phyloP scores from a whole-genome alignment of 23 red algal genomes.

The Gracilariopsis chorda region DNA sequence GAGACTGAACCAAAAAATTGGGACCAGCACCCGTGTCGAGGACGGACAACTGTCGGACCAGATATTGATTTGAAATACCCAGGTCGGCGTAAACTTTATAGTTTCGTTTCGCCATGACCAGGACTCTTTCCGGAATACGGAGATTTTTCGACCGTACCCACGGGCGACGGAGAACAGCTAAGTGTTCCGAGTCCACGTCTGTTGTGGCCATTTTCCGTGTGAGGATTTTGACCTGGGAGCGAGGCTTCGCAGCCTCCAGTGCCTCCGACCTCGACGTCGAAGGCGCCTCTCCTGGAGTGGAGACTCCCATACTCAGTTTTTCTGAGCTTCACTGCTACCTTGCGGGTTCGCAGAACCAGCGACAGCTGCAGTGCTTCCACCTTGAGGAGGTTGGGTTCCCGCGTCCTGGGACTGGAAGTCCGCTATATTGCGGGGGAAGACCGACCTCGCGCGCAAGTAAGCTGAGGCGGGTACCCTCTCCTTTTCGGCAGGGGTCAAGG shows the following conservation, averaged over 20 bases:
- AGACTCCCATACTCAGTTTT: neutral
- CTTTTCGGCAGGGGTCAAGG: too few species aligned
- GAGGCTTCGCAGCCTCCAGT: neutral
- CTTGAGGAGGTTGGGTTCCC: too few species aligned
- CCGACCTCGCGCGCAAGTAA: too few species aligned
- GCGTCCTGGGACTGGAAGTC: too few species aligned
- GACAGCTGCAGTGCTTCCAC: too few species aligned
- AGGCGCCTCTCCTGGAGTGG: neutral
- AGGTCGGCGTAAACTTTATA: slow-evolving; percentile 11
- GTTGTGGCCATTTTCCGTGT: neutral
- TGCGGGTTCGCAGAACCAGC: too few species aligned
- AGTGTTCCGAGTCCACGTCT: neutral
- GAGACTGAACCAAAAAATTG: neutral
- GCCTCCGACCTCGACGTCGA: neutral
- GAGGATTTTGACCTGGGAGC: neutral
- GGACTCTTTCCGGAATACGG: neutral
- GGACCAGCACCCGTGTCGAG: slow-evolving; percentile 11
- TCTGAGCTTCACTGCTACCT: too few species aligned
- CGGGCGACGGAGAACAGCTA: neutral
- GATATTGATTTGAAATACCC: neutral
- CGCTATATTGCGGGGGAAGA: too few species aligned
- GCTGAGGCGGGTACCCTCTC: too few species aligned
- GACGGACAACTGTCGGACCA: neutral
- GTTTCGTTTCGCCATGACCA: neutral
- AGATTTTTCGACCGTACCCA: neutral